Percentiles rank a stretch among this genome's conserved stretches.
These are phyloP conservation scores for Talaromyces islandicus DNA, from an alignment of 2,329 filamentous ascomycete species.

Conservation along the genomic window DNA sequence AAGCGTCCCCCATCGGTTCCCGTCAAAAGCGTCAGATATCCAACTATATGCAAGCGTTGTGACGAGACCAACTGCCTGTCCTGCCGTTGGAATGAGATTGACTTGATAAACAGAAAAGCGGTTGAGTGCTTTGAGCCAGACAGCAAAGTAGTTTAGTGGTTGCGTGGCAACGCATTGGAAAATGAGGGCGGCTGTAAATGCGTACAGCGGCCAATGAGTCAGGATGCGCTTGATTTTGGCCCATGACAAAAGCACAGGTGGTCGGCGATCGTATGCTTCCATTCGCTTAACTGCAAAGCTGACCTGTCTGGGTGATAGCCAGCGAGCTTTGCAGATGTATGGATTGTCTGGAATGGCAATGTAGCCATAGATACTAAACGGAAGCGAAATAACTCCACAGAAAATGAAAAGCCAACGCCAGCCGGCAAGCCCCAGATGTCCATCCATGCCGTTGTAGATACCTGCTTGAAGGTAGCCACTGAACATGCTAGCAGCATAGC, in stretches of 20 bases:
- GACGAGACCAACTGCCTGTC: slow-evolving; percentile 12
- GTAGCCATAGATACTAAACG: slow-evolving; percentile 21
- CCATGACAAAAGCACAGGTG: slow-evolving; percentile 11
- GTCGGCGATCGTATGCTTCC: slow-evolving; percentile 11
- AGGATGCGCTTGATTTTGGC: slow-evolving; percentile 14
- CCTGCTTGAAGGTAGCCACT: slow-evolving; percentile 18
- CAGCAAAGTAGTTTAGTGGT: slow-evolving; percentile 16
- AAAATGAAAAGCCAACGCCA: slow-evolving; percentile 27
- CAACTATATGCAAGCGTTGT: slow-evolving; percentile 14
- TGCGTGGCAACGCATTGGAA: slow-evolving; percentile 16
- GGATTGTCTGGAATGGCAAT: slow-evolving; percentile 28
- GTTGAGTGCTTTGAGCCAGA: slow-evolving; percentile 15
- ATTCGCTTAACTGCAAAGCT: slow-evolving; percentile 8
- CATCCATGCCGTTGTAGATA: slow-evolving; percentile 14
- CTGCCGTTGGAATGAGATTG: slow-evolving; percentile 16
- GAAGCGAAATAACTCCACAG: slow-evolving; percentile 23
- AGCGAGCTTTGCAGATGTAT: slow-evolving; percentile 21
- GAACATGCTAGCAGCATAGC: slow-evolving; percentile 17
- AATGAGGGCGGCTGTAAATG: slow-evolving; percentile 14
- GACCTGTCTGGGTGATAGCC: slow-evolving; percentile 11
- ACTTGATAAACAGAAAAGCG: slow-evolving; percentile 17
- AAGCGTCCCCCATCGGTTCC: slow-evolving; percentile 12
- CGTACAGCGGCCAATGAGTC: slow-evolving; percentile 14
- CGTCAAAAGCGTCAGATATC: slow-evolving; percentile 14
- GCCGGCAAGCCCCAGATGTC: slow-evolving; percentile 17